Evolutionary conservation across 192 early-diverging fungal genomes (phyloP).

Genomic region (Entomortierella parvispora): DNA sequence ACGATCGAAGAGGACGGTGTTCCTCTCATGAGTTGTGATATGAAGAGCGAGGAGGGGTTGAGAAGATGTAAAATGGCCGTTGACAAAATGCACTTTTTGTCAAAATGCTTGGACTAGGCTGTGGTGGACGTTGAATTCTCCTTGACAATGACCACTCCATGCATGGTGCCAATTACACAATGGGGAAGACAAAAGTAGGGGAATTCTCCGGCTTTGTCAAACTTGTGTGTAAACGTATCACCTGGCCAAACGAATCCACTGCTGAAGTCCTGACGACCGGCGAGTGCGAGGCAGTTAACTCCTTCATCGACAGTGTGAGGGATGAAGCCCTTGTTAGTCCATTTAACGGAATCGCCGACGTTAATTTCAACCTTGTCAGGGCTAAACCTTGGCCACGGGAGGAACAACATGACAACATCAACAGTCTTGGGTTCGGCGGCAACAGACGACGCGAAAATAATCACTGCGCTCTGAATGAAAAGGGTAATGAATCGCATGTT

Average conservation of each 20-base stretch:
- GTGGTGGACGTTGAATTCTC: background rate
- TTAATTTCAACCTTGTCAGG: conserved; percentile 1
- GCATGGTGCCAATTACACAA: background rate
- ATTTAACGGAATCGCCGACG: conserved; percentile 5
- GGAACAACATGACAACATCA: background rate
- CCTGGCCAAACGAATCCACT: background rate
- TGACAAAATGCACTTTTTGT: background rate
- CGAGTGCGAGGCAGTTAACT: background rate
- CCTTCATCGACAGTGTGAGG: conserved; percentile 8
- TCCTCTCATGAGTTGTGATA: too few relatives aligned
- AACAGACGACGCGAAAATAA: background rate
- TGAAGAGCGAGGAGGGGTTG: too few relatives aligned
- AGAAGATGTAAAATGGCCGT: too few relatives aligned
- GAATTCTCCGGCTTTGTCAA: conserved; percentile 10
- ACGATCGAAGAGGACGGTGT: too few relatives aligned
- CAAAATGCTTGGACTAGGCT: background rate
- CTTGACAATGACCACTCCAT: background rate
- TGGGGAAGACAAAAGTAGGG: conserved; percentile 3
- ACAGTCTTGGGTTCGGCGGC: conserved; percentile 11
- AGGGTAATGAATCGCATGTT: conserved; percentile 3
- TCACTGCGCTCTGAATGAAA: conserved; percentile 1
- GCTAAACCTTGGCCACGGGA: background rate
- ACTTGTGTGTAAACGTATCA: background rate
- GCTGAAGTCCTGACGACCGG: background rate
- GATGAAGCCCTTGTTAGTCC: conserved; percentile 1